A percentile compares a stretch with the other conserved stretches of the same genome.
Conservation (phyloP, 2,329 filamentous ascomycete genomes). For the Apiospora koreana region DNA sequence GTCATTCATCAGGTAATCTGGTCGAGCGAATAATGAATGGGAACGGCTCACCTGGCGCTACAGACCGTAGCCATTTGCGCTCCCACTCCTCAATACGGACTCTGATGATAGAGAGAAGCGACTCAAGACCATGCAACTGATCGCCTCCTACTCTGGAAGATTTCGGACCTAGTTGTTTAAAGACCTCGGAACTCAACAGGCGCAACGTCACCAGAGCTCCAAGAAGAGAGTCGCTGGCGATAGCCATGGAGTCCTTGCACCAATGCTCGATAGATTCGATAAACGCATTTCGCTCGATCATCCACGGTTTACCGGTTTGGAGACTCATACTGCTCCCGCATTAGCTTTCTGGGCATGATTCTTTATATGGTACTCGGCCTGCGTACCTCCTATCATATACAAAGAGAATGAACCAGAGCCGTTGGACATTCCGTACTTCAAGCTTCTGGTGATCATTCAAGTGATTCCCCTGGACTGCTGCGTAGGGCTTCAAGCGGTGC, state of each 20-base stretch:
- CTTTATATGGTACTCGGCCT: background rate
- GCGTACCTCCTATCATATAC: conserved; percentile 41
- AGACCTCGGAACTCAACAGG: conserved; percentile 36
- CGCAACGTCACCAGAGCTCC: conserved; percentile 39
- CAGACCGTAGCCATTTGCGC: conserved; percentile 20
- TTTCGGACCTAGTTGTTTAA: conserved; percentile 26
- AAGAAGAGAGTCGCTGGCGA: conserved; percentile 36
- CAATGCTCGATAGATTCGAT: conserved; percentile 37
- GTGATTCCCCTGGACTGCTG: background rate
- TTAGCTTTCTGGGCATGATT: background rate
- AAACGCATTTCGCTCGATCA: conserved; percentile 40
- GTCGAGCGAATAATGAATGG: background rate
- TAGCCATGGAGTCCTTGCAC: too few relatives aligned
- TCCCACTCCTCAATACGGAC: conserved; percentile 27
- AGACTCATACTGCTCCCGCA: conserved; percentile 35
- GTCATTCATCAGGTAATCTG: background rate
- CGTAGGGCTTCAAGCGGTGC: conserved; percentile 29
- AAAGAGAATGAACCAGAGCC: conserved; percentile 40
- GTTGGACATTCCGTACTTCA: conserved; percentile 35
- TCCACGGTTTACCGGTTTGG: conserved; percentile 42
- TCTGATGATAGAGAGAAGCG: conserved; percentile 25
- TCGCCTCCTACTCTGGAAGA: conserved; percentile 12
- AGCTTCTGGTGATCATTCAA: conserved; percentile 22
- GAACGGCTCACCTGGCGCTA: conserved; percentile 11
- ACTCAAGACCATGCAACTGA: conserved; percentile 23